Percentiles rank a stretch among this genome's conserved stretches.
These are phyloP conservation scores for Bidens hawaiensis DNA, from an alignment of 140 eudicot species.

Conservation along the genomic window DNA sequence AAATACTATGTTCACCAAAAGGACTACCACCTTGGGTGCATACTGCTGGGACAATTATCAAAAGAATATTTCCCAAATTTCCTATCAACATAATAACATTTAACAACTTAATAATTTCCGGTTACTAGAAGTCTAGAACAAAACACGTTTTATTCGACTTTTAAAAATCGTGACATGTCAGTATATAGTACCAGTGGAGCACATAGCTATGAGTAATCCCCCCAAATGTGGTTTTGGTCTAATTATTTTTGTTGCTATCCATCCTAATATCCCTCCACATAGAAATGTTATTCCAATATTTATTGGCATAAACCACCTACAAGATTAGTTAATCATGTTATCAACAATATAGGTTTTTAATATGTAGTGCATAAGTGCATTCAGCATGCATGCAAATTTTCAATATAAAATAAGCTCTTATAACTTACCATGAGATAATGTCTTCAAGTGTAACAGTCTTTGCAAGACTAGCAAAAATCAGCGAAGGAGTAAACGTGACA, in stretches of 20 bases:
- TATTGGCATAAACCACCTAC: constrained; percentile 85
- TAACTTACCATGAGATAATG: constrained; percentile 65
- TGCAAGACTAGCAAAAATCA: constrained; percentile 66
- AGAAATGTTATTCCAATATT: constrained; percentile 70
- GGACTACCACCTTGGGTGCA: constrained; percentile 84
- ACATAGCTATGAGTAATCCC: constrained; percentile 63
- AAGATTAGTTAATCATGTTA: background rate
- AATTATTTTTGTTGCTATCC: constrained; percentile 66
- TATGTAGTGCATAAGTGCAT: background rate
- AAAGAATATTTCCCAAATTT: constrained; percentile 71
- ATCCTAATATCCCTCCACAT: constrained; percentile 71
- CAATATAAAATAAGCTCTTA: background rate
- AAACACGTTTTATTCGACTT: background rate
- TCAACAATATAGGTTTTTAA: background rate
- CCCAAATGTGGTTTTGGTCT: constrained; percentile 68
- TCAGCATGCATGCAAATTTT: constrained; percentile 5
- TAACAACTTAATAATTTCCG: too few relatives aligned
- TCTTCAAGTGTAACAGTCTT: constrained; percentile 68
- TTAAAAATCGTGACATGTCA: background rate
- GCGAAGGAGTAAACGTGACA: constrained; percentile 69
- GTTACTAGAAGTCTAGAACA: too few relatives aligned
- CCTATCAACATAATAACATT: constrained; percentile 29
- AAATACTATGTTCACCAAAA: constrained; percentile 61
- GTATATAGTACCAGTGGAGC: constrained; percentile 51
- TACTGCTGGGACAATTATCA: constrained; percentile 85